These are phyloP conservation scores for Thermomucor indicae-seudaticae DNA, from an alignment of 371 early-diverging fungal species.

Conservation along the genomic window DNA sequence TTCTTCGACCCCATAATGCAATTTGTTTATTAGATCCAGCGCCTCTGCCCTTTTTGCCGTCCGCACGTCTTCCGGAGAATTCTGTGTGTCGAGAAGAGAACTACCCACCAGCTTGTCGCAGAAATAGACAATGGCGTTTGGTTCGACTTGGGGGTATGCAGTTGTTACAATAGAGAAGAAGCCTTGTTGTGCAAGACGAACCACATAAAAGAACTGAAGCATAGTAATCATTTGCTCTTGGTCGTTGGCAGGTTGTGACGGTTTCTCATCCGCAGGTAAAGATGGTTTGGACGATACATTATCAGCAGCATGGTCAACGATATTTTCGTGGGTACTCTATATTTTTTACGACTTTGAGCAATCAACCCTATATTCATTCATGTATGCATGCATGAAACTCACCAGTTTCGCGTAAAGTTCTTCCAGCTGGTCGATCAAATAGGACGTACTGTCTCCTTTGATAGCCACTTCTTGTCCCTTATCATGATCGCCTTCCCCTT, in stretches of 20 bases:
- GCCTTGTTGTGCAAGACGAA: slow-evolving; percentile 33
- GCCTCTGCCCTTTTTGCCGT: slow-evolving; percentile 10
- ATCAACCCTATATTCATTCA: neutral
- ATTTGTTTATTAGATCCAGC: slow-evolving; percentile 17
- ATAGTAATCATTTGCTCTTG: slow-evolving; percentile 17
- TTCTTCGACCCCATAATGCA: slow-evolving; percentile 18
- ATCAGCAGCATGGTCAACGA: no score
- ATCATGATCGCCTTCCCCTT: neutral
- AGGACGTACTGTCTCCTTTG: no score
- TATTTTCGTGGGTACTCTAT: no score
- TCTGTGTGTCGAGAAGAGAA: slow-evolving; percentile 21
- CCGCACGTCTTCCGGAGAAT: slow-evolving; percentile 7
- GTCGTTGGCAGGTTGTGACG: no score
- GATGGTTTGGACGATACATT: no score
- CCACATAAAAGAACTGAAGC: slow-evolving; percentile 33
- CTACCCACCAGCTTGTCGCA: slow-evolving; percentile 34
- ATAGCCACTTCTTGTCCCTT: no score
- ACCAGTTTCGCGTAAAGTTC: slow-evolving; percentile 7
- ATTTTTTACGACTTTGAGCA: no score
- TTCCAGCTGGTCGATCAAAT: slow-evolving; percentile 1
- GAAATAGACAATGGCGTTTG: slow-evolving; percentile 15
- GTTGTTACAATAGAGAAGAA: slow-evolving; percentile 20
- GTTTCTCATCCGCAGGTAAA: no score
- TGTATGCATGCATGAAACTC: neutral
- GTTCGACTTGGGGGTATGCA: slow-evolving; percentile 6